These are phyloP conservation scores for Anthoceros angustus DNA, from an alignment of 225 moss, liverwort and hornwort species.

Conservation along the genomic window DNA sequence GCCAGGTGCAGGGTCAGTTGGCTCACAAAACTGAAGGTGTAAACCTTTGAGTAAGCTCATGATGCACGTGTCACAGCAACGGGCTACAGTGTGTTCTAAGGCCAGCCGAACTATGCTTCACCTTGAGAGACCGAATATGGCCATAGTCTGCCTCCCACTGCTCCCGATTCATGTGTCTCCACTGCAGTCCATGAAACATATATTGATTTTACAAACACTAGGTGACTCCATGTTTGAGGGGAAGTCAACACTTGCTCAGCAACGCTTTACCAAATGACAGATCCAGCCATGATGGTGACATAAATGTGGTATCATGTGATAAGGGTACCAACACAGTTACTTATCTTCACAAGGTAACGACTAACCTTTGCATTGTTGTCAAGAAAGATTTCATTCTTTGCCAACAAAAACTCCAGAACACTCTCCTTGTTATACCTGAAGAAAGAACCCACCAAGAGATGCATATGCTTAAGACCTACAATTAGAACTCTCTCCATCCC, in stretches of 20 bases:
- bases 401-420: not conserved
- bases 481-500: not conserved
- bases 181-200: not conserved
- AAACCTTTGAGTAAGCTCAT: no score
- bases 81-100: no score
- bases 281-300: no score
- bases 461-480: not conserved
- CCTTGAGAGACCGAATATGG: not conserved
- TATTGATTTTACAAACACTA: not conserved
- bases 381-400: not conserved
- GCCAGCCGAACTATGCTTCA: not conserved
- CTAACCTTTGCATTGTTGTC: conserved; percentile 3
- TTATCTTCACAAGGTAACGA: not conserved
- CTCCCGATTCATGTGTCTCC: conserved; percentile 2
- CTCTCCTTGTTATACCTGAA: not conserved
- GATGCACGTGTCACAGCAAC: no score
- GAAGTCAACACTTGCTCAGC: not conserved
- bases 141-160: not conserved
- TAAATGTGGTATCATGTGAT: no score
- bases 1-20: not conserved
- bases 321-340: no score
- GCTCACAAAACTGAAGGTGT: not conserved
- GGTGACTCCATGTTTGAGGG: not conserved
- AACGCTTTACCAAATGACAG: no score
- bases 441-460: not conserved